A percentile compares a stretch with the other conserved stretches of the same genome.
These are phyloP conservation scores for Daldinia sp. DNA, from an alignment of 2,329 filamentous ascomycete genomes.

Conservation along the genomic window DNA sequence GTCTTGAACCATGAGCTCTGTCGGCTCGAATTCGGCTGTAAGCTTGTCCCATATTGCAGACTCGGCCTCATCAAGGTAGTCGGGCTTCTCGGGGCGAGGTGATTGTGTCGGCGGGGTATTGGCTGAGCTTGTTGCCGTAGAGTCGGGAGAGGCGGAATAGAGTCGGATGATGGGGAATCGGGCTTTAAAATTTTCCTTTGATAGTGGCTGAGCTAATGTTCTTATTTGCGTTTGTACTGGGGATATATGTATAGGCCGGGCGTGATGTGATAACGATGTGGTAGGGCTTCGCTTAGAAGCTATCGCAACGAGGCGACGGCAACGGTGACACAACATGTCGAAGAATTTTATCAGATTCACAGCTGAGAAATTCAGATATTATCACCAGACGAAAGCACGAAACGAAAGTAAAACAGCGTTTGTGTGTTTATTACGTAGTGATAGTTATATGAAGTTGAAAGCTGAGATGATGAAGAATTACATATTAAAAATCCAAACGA, in stretches of 20 bases:
- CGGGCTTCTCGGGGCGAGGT: conserved; percentile 57
- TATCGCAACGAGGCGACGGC: conserved; percentile 42
- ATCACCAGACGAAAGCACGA: not conserved
- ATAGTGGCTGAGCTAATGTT: conserved; percentile 5
- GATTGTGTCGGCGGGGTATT: conserved; percentile 42
- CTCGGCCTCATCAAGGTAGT: conserved; percentile 67
- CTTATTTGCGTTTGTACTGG: conserved; percentile 20
- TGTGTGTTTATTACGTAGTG: too few species aligned
- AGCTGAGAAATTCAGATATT: not conserved
- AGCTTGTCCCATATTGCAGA: conserved; percentile 69
- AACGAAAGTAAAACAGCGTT: not conserved
- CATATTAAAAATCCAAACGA: conserved; percentile 6
- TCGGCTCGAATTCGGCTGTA: conserved; percentile 62
- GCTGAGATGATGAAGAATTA: not conserved
- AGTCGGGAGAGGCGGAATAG: conserved; percentile 47
- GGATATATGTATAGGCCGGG: conserved; percentile 20
- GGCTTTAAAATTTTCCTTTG: not conserved
- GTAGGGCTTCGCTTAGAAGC: conserved; percentile 34
- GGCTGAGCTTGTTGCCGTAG: conserved; percentile 43
- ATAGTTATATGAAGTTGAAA: not conserved
- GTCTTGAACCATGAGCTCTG: conserved; percentile 75
- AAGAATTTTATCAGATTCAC: not conserved
- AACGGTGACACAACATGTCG: conserved; percentile 44
- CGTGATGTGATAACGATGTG: conserved; percentile 28
- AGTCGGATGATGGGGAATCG: conserved; percentile 17